Percentiles rank a stretch among this genome's conserved stretches.
These are phyloP conservation scores for Plasmodium fragile DNA, from an alignment of 169 alveolate genomes.

Conservation along the genomic window DNA sequence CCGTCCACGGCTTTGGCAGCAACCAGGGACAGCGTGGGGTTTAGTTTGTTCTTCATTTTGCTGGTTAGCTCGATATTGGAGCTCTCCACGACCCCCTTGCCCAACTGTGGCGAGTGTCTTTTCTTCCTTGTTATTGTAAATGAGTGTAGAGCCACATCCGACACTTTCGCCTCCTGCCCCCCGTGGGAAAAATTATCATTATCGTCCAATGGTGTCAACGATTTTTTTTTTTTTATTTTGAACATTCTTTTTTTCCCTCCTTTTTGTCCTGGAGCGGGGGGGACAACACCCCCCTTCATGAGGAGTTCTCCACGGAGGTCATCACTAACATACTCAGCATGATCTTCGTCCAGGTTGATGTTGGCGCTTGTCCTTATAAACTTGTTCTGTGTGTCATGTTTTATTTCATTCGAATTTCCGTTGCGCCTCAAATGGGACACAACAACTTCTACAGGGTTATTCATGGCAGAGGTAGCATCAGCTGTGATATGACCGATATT, in stretches of 20 bases:
- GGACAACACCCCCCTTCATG: background rate
- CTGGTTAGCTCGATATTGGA: slow-evolving; percentile 44
- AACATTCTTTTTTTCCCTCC: background rate
- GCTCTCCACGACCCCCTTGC: slow-evolving; percentile 23
- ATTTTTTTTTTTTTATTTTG: background rate
- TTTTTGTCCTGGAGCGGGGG: background rate
- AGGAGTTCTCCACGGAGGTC: background rate
- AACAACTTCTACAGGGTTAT: background rate
- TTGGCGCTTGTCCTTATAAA: background rate
- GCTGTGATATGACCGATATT: no score
- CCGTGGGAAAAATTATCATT: background rate
- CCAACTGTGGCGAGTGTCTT: background rate
- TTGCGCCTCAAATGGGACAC: background rate
- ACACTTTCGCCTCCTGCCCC: background rate
- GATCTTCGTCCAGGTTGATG: background rate
- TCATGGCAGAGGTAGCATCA: background rate
- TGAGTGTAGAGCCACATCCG: slow-evolving; percentile 4
- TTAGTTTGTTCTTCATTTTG: background rate
- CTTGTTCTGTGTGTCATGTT: background rate
- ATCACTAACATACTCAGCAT: background rate
- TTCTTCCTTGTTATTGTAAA: slow-evolving; percentile 8
- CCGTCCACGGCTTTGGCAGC: slow-evolving; percentile 71
- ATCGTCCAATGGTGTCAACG: background rate
- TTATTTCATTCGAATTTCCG: background rate
- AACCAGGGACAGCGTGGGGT: slow-evolving; percentile 41